phyloP scores from a whole-genome alignment of 768 basidiomycete genomes.

The Ramaria sp. region DNA sequence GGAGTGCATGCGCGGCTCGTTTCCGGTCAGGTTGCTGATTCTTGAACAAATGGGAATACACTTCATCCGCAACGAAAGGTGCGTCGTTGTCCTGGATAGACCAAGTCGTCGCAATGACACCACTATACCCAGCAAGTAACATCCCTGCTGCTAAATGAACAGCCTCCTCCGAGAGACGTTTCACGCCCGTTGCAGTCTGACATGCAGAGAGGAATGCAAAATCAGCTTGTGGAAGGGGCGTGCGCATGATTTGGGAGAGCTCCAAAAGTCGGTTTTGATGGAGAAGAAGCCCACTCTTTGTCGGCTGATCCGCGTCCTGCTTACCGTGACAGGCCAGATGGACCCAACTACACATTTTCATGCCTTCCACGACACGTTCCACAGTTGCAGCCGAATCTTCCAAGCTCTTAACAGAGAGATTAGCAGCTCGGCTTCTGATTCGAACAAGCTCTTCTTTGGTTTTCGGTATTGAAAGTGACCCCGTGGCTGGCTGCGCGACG shows the following conservation, averaged over 20 bases:
- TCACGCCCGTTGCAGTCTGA: constrained; percentile 29
- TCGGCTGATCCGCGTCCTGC: constrained; percentile 17
- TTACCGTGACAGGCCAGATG: constrained; percentile 22
- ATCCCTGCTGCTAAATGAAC: constrained; percentile 33
- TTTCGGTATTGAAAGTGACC: constrained; percentile 1
- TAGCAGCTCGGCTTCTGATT: background rate
- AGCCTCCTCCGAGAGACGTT: constrained; percentile 29
- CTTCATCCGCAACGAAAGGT: too few species aligned
- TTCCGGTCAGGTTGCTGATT: too few species aligned
- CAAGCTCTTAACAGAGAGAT: background rate
- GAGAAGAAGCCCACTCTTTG: constrained; percentile 17
- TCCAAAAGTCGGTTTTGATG: too few species aligned
- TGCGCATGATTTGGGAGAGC: too few species aligned
- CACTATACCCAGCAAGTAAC: constrained; percentile 21
- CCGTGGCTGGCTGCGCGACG: background rate
- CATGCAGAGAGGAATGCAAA: constrained; percentile 39
- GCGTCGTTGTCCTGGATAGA: constrained; percentile 31
- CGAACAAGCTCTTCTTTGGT: constrained; percentile 3
- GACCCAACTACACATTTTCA: constrained; percentile 12
- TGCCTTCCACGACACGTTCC: constrained; percentile 6
- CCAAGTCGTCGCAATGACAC: constrained; percentile 36
- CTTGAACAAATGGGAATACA: too few species aligned
- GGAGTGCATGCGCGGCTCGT: too few species aligned
- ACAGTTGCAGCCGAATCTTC: constrained; percentile 3
- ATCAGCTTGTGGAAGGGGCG: too few species aligned